Base-by-base conservation (phyloP, 208 protist species). In the Trichomonas tenax region DNA sequence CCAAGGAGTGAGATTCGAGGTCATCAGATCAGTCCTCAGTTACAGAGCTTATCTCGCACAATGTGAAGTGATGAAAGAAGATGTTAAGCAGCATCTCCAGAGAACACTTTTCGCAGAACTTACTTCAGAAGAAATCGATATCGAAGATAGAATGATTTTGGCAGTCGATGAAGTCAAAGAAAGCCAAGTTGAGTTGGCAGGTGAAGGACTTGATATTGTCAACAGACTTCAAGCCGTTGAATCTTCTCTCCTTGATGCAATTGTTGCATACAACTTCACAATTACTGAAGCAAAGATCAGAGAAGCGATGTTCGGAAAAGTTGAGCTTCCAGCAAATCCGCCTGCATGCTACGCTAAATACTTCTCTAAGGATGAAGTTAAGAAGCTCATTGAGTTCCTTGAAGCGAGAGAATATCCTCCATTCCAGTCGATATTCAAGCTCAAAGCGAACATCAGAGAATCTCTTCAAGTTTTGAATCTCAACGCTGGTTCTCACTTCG, bases 161-260 rank as follows among this genome's bases (percentile, higher is more conserved):
- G 86, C 86, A 17, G 44, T 51, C 38, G 86, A 93, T 93, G 86
- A 93, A 93, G 86, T 93, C 31, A 93, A 93, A 93, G 44, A 48
- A 38, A 23, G 26, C 31, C 11, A 26, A 38, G n/a, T 58, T 51
- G 44, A 93, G 38, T 17, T 93, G 11, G 17, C 40, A 38, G 86
- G 44, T 58, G 40, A 51, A 48, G 86, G 44, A 0, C 51, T 93
- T 0, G 86, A 93, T 26, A 51, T 44, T 38, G 45, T 93, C 36
- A 93, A 51, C 46, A 23, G 44, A 38, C 26, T 93, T 23, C 86
- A 93, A 93, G 1, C 1, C n/a, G 86, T 93, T 51, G 86, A 93
- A 44, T 93, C 86, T 38, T 34, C 44, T 38, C 44, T 93, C 15
- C 21, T 93, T 0, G 86, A 93, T 93, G 40, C 86, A 38, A 93